Evolutionary conservation across 176 grass and related monocot genomes (phyloP), one percentile per base, ranked within the genome.

Genomic region (Eleusine coracana): DNA sequence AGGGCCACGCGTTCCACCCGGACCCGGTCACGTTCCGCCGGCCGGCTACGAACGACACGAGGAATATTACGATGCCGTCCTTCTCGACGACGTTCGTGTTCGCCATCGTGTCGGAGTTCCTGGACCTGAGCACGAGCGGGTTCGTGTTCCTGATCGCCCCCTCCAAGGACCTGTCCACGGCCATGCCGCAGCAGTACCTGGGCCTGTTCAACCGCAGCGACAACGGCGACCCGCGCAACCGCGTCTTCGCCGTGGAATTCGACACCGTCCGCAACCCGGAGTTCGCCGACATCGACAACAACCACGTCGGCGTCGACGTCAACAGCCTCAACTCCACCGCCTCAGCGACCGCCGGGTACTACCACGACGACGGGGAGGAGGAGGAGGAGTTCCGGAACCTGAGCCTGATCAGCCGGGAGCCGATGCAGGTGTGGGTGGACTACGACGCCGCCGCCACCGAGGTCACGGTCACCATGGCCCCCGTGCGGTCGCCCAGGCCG

Each of bases 61-160:
- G 7, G 21, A 7, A 45, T 45, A 10, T 1, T 10, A 10, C 25
- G 25, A 25, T 15, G 69, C 55, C 80, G 23, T 89, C 82, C 5
- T 89, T 85, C 87, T 89, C 82, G 44, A 89, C 87, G 0, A 89
- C 87, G 23, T 85, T 89, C 71, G 71, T 89, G 77, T 89, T 89
- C 54, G 82, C 77, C 63, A 85, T 89, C 77, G 71, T 89, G 54
- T 89, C 87, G 36, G 82, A 85, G 71, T 70, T 89, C 54, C 20
- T 71, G 4, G 87, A 81, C 77, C 77, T 89, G 44, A 80, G 87
- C 87, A 89, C 87, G 6, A 89, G 82, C 77, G 77, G 87, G 71
- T 76, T 89, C 54, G 82, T 71, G 71, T 45, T 89, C 82, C 63
- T 89, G 23, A 14, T 89, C 8, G 42, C 82, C 18, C 82, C 87